Percentiles rank a stretch among this genome's conserved stretches.
These are phyloP conservation scores for Russula dissimulans DNA, from an alignment of 768 basidiomycete species.

Conservation along the genomic window DNA sequence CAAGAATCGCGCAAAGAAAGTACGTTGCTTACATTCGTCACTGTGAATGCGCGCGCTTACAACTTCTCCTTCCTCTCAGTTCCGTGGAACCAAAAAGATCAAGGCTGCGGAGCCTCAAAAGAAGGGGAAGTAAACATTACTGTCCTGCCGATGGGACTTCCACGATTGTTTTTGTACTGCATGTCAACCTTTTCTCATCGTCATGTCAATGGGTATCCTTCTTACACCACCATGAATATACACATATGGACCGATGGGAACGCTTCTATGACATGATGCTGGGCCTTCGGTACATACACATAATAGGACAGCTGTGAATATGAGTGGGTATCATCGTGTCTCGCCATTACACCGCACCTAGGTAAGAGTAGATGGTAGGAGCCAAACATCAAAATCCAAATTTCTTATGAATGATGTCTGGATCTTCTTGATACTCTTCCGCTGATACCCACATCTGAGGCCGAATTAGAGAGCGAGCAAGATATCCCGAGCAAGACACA, in stretches of 20 bases:
- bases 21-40: slow-evolving; percentile 25
- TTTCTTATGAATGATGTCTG: slow-evolving; percentile 97
- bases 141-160: slow-evolving; percentile 24
- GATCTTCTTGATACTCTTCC: slow-evolving; percentile 98
- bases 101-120: slow-evolving; percentile 88
- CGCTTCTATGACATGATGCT: neutral
- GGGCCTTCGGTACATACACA: slow-evolving; percentile 4
- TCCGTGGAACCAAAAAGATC: slow-evolving; percentile 91
- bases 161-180: slow-evolving; percentile 28
- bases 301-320: slow-evolving; percentile 9
- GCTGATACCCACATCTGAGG: slow-evolving; percentile 98
- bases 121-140: slow-evolving; percentile 77
- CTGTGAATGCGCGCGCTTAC: neutral
- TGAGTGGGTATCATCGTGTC: slow-evolving; percentile 15
- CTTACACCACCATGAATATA: slow-evolving; percentile 26
- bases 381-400: slow-evolving; percentile 55
- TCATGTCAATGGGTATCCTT: slow-evolving; percentile 37
- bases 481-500: slow-evolving; percentile 23
- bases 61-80: slow-evolving; percentile 35
- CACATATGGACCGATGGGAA: slow-evolving; percentile 23
- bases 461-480: neutral
- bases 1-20: slow-evolving; percentile 99
- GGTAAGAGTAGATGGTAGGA: slow-evolving; percentile 9
- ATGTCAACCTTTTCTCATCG: slow-evolving; percentile 30
- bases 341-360: slow-evolving; percentile 9